These are phyloP conservation scores for Penicillium angulare DNA, from an alignment of 495 filamentous ascomycete genomes.

Conservation along the genomic window DNA sequence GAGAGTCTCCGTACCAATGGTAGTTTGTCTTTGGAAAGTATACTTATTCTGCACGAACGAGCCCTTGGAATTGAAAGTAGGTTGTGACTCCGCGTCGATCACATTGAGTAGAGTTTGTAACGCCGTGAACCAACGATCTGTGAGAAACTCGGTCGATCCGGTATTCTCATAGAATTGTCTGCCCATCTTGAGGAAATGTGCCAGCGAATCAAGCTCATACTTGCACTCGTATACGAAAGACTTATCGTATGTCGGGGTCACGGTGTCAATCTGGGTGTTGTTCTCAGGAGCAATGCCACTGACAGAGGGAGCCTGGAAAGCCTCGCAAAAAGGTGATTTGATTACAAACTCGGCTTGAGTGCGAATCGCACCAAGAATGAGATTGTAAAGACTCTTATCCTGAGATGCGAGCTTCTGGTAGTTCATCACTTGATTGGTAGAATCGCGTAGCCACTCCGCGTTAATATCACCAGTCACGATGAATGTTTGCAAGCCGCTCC, in stretches of 20 bases:
- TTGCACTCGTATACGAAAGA: conserved; percentile 95
- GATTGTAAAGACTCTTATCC: conserved; percentile 67
- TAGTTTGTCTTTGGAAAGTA: conserved; percentile 79
- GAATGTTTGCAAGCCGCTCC: conserved; percentile 87
- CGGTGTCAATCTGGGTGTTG: conserved; percentile 76
- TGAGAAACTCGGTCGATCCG: conserved; percentile 73
- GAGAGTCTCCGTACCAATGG: conserved; percentile 85
- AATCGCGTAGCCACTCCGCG: conserved; percentile 96
- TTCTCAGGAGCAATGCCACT: conserved; percentile 65
- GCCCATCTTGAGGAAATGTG: conserved; percentile 80
- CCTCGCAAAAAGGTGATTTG: conserved; percentile 94
- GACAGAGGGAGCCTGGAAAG: conserved; percentile 90
- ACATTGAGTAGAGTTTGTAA: conserved; percentile 70
- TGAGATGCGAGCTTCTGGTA: conserved; percentile 83
- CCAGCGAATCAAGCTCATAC: conserved; percentile 95
- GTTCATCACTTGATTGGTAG: conserved; percentile 88
- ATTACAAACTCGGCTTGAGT: conserved; percentile 96
- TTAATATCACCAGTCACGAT: conserved; percentile 99
- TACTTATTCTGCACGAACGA: conserved; percentile 71
- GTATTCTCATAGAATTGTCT: conserved; percentile 86
- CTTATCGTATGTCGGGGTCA: conserved; percentile 84
- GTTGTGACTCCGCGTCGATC: conserved; percentile 72
- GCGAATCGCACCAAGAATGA: conserved; percentile 94
- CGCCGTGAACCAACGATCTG: conserved; percentile 74
- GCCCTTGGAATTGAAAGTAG: conserved; percentile 71